Conservation (phyloP, 2,329 filamentous ascomycete species). For the Alternaria sp. region DNA sequence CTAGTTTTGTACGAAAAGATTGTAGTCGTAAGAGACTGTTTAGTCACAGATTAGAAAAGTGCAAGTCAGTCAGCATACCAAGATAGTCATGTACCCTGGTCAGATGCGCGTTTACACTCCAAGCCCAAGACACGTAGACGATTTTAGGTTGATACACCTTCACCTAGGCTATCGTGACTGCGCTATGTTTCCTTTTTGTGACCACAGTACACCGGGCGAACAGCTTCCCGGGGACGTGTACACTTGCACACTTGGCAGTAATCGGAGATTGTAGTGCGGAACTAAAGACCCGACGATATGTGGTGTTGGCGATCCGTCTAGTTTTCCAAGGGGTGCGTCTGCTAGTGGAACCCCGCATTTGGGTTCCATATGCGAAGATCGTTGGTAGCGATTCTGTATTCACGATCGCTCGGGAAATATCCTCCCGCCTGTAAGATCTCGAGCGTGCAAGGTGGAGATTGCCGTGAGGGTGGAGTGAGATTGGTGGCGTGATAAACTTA, state of each 20-base stretch:
- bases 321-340: slow-evolving; percentile 1
- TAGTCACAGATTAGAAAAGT: neutral
- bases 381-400: slow-evolving; percentile 5
- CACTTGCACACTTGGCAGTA: neutral
- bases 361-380: slow-evolving; percentile 10
- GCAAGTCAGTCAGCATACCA: neutral
- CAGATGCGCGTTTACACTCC: neutral
- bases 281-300: slow-evolving; percentile 7
- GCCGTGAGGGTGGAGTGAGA: neutral
- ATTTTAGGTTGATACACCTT: neutral
- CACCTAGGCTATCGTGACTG: neutral
- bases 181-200: neutral
- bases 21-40: slow-evolving; percentile 3
- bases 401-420: slow-evolving; percentile 6
- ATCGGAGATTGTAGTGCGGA: neutral
- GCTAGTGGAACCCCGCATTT: slow-evolving; percentile 9
- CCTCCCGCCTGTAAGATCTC: slow-evolving; percentile 7
- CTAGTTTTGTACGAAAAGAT: neutral
- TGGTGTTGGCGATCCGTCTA: slow-evolving; percentile 1
- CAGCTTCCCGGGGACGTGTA: neutral
- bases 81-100: neutral
- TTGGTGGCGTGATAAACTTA: slow-evolving; percentile 3
- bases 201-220: neutral
- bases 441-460: neutral
- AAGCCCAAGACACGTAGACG: neutral